Percentiles rank a stretch among this genome's conserved stretches.
These are phyloP conservation scores for Madurella mycetomatis DNA, from an alignment of 2,329 filamentous ascomycete species.

Conservation along the genomic window DNA sequence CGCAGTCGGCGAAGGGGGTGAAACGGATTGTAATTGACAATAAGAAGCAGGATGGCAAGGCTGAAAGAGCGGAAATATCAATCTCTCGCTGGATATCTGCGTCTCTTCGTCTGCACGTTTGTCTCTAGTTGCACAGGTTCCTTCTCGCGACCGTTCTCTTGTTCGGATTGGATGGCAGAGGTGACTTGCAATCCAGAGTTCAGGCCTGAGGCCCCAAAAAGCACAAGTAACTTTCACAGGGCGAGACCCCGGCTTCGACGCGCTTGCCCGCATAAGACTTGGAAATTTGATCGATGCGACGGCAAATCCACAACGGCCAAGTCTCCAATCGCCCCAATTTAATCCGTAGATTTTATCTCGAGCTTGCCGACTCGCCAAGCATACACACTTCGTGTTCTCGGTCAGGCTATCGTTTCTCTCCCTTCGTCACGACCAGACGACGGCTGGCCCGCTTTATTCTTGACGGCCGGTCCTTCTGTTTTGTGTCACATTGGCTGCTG, in stretches of 20 bases:
- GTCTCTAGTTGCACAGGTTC: too few species aligned
- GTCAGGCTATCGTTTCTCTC: conserved; percentile 4
- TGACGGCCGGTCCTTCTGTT: conserved; percentile 6
- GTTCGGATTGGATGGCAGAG: too few species aligned
- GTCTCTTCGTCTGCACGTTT: too few species aligned
- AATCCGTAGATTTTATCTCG: conserved; percentile 19
- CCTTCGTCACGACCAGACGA: conserved; percentile 13
- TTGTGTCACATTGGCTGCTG: neutral
- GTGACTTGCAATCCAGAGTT: too few species aligned
- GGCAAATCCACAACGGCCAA: conserved; percentile 20
- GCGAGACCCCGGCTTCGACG: conserved; percentile 4
- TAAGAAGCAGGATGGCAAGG: too few species aligned
- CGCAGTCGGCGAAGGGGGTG: too few species aligned
- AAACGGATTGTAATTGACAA: too few species aligned
- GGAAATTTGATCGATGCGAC: conserved; percentile 25
- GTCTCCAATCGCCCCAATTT: conserved; percentile 21
- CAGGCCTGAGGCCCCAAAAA: too few species aligned
- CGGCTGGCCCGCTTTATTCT: conserved; percentile 8
- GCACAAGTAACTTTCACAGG: too few species aligned
- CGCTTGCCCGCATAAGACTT: conserved; percentile 17
- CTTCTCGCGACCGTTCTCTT: too few species aligned
- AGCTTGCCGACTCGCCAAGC: conserved; percentile 11
- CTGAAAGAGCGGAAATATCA: too few species aligned
- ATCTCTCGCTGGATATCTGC: too few species aligned
- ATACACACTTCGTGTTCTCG: conserved; percentile 2